Percentiles rank a stretch among this genome's conserved stretches.
Evolutionary conservation across 2,329 filamentous ascomycete species (phyloP).

Genomic region (Beauveria pseudobassiana): DNA sequence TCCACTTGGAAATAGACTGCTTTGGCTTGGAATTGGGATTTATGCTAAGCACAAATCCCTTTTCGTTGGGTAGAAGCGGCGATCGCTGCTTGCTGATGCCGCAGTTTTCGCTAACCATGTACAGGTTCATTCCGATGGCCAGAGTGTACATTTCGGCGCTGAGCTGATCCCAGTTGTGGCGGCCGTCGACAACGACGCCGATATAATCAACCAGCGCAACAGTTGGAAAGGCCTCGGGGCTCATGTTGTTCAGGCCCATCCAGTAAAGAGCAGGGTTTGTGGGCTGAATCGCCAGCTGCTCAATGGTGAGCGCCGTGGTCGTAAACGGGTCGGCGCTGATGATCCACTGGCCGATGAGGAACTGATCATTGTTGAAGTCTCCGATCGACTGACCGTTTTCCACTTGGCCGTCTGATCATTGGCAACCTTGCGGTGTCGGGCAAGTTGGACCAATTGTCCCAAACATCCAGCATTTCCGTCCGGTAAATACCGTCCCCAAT

Average conservation of each 20-base stretch:
- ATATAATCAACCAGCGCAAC: slow-evolving; percentile 26
- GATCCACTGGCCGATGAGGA: slow-evolving; percentile 26
- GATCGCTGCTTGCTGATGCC: slow-evolving; percentile 17
- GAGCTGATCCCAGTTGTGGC: slow-evolving; percentile 20
- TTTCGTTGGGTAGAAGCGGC: slow-evolving; percentile 16
- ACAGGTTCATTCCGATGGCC: slow-evolving; percentile 24
- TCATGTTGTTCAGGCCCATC: slow-evolving; percentile 23
- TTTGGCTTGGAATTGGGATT: background rate
- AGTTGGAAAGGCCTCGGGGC: slow-evolving; percentile 22
- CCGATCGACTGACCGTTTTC: slow-evolving; percentile 16
- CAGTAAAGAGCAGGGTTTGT: slow-evolving; percentile 29
- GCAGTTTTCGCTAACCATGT: slow-evolving; percentile 28
- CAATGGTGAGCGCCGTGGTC: slow-evolving; percentile 20
- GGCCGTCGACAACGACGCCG: slow-evolving; percentile 21
- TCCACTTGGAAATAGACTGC: slow-evolving; percentile 15
- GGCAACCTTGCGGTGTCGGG: slow-evolving; percentile 19
- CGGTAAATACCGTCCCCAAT: slow-evolving; percentile 24
- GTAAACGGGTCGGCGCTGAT: slow-evolving; percentile 21
- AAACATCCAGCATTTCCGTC: slow-evolving; percentile 16
- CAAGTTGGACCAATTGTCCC: slow-evolving; percentile 25
- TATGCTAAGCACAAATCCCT: background rate
- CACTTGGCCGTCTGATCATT: slow-evolving; percentile 18
- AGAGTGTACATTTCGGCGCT: slow-evolving; percentile 26
- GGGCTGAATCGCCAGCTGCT: slow-evolving; percentile 23
- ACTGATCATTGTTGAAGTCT: slow-evolving; percentile 17